These are phyloP conservation scores for Graphilbum ipis-grandicollis DNA, from an alignment of 2,329 filamentous ascomycete species.

Conservation along the genomic window DNA sequence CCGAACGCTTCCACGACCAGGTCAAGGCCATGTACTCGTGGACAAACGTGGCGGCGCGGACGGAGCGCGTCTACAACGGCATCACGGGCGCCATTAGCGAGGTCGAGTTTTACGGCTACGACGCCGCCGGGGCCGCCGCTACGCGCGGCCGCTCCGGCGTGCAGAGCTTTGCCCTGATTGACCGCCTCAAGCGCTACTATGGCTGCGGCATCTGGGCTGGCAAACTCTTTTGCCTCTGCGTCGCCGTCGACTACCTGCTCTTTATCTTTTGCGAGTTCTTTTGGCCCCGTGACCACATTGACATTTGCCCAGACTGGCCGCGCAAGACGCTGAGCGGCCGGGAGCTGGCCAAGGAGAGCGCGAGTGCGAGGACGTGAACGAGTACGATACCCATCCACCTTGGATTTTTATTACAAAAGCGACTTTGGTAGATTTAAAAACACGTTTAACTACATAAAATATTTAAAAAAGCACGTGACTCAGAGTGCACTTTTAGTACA, in stretches of 20 bases:
- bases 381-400: too few relatives aligned
- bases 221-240: slow-evolving; percentile 90
- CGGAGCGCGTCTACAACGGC: slow-evolving; percentile 87
- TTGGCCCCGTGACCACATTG: slow-evolving; percentile 71
- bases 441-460: too few relatives aligned
- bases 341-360: slow-evolving; percentile 13
- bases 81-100: slow-evolving; percentile 76
- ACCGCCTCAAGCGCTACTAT: slow-evolving; percentile 89
- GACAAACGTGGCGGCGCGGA: slow-evolving; percentile 86
- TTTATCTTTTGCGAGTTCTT: slow-evolving; percentile 78
- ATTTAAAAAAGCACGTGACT: background rate
- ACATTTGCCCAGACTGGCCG: slow-evolving; percentile 83
- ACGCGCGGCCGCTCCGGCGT: slow-evolving; percentile 51
- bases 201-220: slow-evolving; percentile 97
- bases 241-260: slow-evolving; percentile 83
- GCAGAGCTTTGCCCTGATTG: slow-evolving; percentile 82
- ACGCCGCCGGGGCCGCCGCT: too few relatives aligned
- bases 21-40: slow-evolving; percentile 98
- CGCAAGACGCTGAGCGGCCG: slow-evolving; percentile 37
- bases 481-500: background rate
- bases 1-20: slow-evolving; percentile 89
- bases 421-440: too few relatives aligned
- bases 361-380: too few relatives aligned
- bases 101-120: slow-evolving; percentile 75
- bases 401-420: too few relatives aligned